Evolutionary conservation across 1,284 basidiomycete genomes (phyloP), one percentile per base, ranked within the genome.

Genomic region (Malassezia obtusa): DNA sequence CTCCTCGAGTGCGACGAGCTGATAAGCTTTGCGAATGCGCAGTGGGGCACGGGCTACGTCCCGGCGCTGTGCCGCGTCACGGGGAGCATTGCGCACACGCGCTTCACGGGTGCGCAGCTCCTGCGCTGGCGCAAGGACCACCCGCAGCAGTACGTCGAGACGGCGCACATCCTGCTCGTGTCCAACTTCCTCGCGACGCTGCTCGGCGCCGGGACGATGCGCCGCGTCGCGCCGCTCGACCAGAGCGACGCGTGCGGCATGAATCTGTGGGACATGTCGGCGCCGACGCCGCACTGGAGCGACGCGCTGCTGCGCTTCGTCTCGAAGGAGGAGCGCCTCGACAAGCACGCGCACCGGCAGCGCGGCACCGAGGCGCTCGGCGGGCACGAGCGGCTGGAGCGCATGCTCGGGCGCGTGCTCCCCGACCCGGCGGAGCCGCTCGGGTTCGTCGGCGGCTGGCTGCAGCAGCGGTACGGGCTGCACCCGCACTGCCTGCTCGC

Each of bases 91-190:
- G 88, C 87, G 0, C 88, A 91, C 68, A 86, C 89, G 62, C 80
- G 89, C 12, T 92, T 92, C 75, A 90, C 88, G 0, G 89, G 84
- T 10, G 81, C 83, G 39, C 89, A 91, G 74, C 89, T 91, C 62
- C 79, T 82, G 59, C 83, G 83, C 75, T 84, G 85, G 63, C 48
- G 78, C 61, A 33, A 79, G 46, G 63, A 79, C 19, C 75, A 82
- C 28, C 81, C 83, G 5, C 77, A 80, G 11, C 79, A 78, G 4
- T 91, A 89, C 73, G 77, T 75, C 7, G 76, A 77, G 1, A 89
- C 88, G 11, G 77, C 79, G 25, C 79, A 82, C 39, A 84, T 92
- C 54, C 85, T 84, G 8, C 79, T 92, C 36, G 84, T 91, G 4
- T 87, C 85, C 21, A 87, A 84, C 22, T 89, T 87, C 75, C 77